Evolutionary conservation across 768 basidiomycete species (phyloP).

Genomic region (Psilocybe subaeruginosa): DNA sequence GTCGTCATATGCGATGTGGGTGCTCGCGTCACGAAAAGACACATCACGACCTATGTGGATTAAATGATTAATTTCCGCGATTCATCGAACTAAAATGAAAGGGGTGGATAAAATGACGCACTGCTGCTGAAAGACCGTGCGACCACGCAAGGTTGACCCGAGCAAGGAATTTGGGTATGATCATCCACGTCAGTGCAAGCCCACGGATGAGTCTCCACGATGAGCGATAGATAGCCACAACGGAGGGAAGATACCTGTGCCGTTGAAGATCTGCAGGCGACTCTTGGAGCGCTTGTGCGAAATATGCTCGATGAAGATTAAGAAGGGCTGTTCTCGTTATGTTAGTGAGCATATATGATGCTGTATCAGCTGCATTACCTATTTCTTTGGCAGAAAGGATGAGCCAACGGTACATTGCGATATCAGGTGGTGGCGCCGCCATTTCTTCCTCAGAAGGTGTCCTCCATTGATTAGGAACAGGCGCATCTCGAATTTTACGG

Average conservation of each 20-base stretch:
- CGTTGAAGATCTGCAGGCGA: slow-evolving; percentile 55
- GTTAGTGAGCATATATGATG: neutral
- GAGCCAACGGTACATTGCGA: slow-evolving; percentile 45
- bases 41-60: slow-evolving; percentile 55
- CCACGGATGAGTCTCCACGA: slow-evolving; percentile 66
- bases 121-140: slow-evolving; percentile 63
- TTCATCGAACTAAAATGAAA: neutral
- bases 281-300: slow-evolving; percentile 68
- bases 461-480: slow-evolving; percentile 50
- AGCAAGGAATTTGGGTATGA: slow-evolving; percentile 41
- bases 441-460: slow-evolving; percentile 30
- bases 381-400: slow-evolving; percentile 52
- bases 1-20: slow-evolving; percentile 50
- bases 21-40: slow-evolving; percentile 53
- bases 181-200: slow-evolving; percentile 44
- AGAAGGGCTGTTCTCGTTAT: slow-evolving; percentile 48
- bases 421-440: slow-evolving; percentile 18
- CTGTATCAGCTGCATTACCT: slow-evolving; percentile 33
- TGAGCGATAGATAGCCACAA: slow-evolving; percentile 72
- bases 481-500: slow-evolving; percentile 61
- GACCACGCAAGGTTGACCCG: slow-evolving; percentile 66
- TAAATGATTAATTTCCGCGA: neutral
- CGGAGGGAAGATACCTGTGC: slow-evolving; percentile 69
- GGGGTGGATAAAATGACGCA: slow-evolving; percentile 33
- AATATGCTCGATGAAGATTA: slow-evolving; percentile 69